Evolutionary conservation across 768 basidiomycete species (phyloP).

Genomic region (Arthromyces matolae): DNA sequence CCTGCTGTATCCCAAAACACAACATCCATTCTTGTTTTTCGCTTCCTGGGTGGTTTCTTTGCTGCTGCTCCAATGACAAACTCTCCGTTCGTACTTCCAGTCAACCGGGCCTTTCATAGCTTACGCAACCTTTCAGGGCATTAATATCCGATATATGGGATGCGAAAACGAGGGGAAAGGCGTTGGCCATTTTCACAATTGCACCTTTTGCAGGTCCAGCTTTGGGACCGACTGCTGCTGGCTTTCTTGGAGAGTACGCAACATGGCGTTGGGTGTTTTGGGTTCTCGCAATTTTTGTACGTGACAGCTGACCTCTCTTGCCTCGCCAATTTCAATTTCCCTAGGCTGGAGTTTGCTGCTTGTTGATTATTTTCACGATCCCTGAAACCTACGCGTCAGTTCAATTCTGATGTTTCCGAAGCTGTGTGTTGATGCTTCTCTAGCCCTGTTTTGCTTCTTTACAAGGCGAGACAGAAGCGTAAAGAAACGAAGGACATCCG

Average conservation of each 20-base stretch:
- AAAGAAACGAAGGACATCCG: conserved; percentile 48
- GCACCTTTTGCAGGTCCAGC: conserved; percentile 69
- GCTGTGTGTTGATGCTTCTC: background rate
- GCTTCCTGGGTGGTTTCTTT: conserved; percentile 69
- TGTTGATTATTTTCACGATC: conserved; percentile 49
- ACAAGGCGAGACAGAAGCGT: conserved; percentile 46
- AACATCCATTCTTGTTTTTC: conserved; percentile 59
- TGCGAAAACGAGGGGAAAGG: conserved; percentile 55
- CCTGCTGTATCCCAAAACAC: conserved; percentile 60
- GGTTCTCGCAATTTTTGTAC: conserved; percentile 54
- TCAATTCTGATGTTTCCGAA: background rate
- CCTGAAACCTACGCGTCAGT: conserved; percentile 65
- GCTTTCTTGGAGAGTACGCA: conserved; percentile 39
- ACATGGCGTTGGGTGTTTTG: conserved; percentile 72
- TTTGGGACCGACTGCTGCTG: conserved; percentile 52
- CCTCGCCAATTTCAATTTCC: background rate
- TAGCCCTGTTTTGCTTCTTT: conserved; percentile 54
- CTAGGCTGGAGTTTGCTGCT: conserved; percentile 48
- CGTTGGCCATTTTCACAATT: conserved; percentile 60
- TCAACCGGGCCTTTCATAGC: background rate
- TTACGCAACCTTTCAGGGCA: conserved; percentile 27
- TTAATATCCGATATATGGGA: conserved; percentile 64
- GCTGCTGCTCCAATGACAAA: conserved; percentile 69
- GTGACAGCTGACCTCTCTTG: conserved; percentile 16
- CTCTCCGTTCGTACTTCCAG: conserved; percentile 46